A percentile compares a stretch with the other conserved stretches of the same genome.
Evolutionary conservation across 257 asterid species (phyloP).

Genomic region (Nemophila menziesii): DNA sequence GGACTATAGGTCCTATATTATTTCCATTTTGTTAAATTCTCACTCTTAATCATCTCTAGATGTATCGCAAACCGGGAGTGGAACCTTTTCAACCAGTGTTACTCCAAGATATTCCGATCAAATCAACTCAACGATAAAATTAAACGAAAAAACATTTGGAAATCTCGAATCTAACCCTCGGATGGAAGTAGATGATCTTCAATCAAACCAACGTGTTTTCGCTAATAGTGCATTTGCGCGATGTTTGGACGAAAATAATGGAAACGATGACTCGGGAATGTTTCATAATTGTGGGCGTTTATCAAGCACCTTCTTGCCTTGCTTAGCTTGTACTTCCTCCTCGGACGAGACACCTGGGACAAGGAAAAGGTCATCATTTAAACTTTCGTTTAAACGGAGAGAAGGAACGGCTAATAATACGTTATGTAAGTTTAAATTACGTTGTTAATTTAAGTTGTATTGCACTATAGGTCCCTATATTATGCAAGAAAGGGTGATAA

Average conservation of each 20-base stretch:
- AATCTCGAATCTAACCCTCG: constrained; percentile 24
- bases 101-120: constrained; percentile 68
- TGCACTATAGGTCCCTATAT: no score
- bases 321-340: constrained; percentile 62
- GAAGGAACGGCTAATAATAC: constrained; percentile 41
- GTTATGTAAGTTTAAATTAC: constrained; percentile 35
- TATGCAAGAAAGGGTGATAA: no score
- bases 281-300: constrained; percentile 49
- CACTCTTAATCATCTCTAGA: constrained; percentile 28
- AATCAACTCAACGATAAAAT: constrained; percentile 9
- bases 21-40: background rate
- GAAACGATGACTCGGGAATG: constrained; percentile 22
- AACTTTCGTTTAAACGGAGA: constrained; percentile 58
- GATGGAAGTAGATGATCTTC: constrained; percentile 19
- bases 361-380: constrained; percentile 38
- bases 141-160: constrained; percentile 10
- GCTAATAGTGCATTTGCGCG: constrained; percentile 17
- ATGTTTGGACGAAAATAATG: constrained; percentile 19
- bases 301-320: constrained; percentile 52
- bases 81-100: constrained; percentile 54
- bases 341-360: constrained; percentile 38
- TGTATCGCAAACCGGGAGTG: constrained; percentile 55
- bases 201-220: constrained; percentile 16
- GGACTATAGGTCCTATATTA: no score
- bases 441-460: background rate